These are phyloP conservation scores for Lagerstroemia speciosa DNA, from an alignment of 345 rosid species.

Conservation along the genomic window DNA sequence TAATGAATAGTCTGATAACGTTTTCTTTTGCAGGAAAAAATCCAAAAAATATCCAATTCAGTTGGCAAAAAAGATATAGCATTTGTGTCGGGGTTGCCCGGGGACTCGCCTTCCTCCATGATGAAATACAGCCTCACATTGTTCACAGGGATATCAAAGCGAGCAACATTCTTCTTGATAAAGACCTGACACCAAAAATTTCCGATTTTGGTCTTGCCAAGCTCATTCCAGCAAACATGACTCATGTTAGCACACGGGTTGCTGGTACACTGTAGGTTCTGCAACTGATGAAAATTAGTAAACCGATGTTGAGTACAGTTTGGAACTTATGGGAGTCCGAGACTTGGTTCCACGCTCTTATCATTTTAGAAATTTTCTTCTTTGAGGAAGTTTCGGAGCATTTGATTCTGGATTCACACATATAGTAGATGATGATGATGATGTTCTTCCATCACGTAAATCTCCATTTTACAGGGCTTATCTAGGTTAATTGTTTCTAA, in stretches of 20 bases:
- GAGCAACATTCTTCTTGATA: conserved; percentile 88
- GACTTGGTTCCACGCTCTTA: neutral
- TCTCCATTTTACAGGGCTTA: too few species aligned
- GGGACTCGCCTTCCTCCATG: conserved; percentile 87
- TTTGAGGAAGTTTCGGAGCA: neutral
- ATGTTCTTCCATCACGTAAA: neutral
- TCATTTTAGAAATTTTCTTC: neutral
- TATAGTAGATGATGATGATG: neutral
- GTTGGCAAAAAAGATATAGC: conserved; percentile 54
- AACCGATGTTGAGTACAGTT: too few species aligned
- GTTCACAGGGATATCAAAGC: conserved; percentile 96
- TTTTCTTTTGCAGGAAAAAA: conserved; percentile 39
- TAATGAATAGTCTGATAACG: too few species aligned
- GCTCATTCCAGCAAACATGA: conserved; percentile 73
- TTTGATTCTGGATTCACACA: neutral
- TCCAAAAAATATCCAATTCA: conserved; percentile 52
- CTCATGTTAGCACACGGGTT: conserved; percentile 97
- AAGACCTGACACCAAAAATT: conserved; percentile 68
- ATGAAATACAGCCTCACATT: conserved; percentile 66
- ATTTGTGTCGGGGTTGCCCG: conserved; percentile 75
- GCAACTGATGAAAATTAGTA: neutral
- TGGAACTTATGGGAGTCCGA: neutral
- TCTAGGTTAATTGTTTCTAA: too few species aligned
- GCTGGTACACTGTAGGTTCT: conserved; percentile 87
- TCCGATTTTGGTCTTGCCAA: conserved; percentile 95